phyloP scores from a whole-genome alignment of 169 alveolate species.

The Plasmodium inui region DNA sequence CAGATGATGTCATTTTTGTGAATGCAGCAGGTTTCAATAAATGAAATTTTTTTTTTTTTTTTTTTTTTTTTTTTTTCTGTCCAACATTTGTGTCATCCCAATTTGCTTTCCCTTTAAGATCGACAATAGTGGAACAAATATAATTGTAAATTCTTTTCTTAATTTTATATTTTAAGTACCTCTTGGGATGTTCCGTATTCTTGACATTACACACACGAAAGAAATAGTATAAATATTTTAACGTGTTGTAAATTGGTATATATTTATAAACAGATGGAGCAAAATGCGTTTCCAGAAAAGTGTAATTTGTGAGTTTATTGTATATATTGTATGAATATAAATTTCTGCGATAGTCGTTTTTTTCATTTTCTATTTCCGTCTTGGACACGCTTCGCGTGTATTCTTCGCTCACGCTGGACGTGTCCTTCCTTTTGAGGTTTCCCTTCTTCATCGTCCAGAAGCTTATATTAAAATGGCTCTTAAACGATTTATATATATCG shows the following conservation, averaged over 20 bases:
- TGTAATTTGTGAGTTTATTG: constrained; percentile 53
- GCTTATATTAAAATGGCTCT: constrained; percentile 42
- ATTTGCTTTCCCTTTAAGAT: neutral
- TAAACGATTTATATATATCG: constrained; percentile 72
- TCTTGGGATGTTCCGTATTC: constrained; percentile 3
- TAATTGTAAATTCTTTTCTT: constrained; percentile 67
- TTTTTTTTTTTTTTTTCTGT: neutral
- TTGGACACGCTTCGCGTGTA: neutral
- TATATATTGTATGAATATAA: constrained; percentile 54
- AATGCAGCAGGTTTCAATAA: constrained; percentile 23
- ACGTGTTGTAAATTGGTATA: constrained; percentile 72
- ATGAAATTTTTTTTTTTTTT: constrained; percentile 21
- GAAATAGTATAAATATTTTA: constrained; percentile 43
- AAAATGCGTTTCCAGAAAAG: constrained; percentile 62
- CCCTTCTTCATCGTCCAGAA: neutral
- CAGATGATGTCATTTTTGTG: constrained; percentile 69
- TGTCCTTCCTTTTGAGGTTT: neutral
- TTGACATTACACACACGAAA: constrained; percentile 60
- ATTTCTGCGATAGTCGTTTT: constrained; percentile 30
- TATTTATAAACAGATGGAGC: constrained; percentile 69
- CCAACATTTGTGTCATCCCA: neutral
- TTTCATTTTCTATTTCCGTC: constrained; percentile 23
- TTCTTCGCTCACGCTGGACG: neutral
- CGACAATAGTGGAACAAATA: constrained; percentile 49
- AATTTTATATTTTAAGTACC: constrained; percentile 32